These are phyloP conservation scores for Cubamyces lactineus DNA, from an alignment of 768 basidiomycete genomes.

Conservation along the genomic window DNA sequence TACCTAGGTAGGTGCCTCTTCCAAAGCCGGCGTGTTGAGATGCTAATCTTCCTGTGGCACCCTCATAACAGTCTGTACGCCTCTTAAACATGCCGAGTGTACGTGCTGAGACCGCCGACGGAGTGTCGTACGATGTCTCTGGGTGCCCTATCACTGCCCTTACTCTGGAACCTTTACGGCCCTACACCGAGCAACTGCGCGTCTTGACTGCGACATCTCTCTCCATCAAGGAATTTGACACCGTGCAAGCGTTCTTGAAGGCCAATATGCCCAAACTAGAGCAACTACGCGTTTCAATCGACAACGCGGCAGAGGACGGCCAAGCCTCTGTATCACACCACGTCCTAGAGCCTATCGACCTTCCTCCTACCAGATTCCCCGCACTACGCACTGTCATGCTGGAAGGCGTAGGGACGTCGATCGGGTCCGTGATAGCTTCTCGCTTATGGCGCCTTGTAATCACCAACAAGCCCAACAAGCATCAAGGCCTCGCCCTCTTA, in stretches of 20 bases:
- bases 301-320: not conserved
- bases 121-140: not conserved
- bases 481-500: not conserved
- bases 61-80: no score
- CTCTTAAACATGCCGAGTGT: not conserved
- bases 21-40: no score
- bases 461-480: not conserved
- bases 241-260: not conserved
- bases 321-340: not conserved
- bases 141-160: not conserved
- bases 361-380: not conserved
- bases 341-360: not conserved
- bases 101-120: not conserved
- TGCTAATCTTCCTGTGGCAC: no score
- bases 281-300: not conserved
- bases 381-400: constrained; percentile 3
- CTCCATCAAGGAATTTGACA: not conserved
- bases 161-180: not conserved
- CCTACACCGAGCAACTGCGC: not conserved
- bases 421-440: not conserved
- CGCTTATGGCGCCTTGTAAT: constrained; percentile 6
- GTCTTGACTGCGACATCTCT: not conserved
- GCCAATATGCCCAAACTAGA: not conserved
- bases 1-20: no score
- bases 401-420: not conserved